Conservation (phyloP, 2,329 filamentous ascomycete species). For the Fusarium piperis region DNA sequence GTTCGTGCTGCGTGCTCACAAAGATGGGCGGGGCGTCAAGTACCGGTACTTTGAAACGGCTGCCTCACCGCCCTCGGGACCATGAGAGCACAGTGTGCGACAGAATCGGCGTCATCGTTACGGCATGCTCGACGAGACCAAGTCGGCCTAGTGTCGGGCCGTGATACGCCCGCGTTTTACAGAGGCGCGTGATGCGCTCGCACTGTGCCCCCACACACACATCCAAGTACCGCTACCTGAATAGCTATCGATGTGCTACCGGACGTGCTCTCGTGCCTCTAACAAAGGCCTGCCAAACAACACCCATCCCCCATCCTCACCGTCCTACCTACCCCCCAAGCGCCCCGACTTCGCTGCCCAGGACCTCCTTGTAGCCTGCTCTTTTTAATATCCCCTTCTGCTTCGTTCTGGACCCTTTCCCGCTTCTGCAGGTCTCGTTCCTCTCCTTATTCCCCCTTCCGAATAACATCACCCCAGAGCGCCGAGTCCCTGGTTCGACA, state of each 20-base stretch:
- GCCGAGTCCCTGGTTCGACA: slow-evolving; percentile 7
- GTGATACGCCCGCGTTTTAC: not conserved
- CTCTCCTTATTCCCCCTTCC: not conserved
- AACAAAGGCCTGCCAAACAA: slow-evolving; percentile 34
- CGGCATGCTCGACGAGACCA: not conserved
- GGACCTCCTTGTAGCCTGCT: slow-evolving; percentile 21
- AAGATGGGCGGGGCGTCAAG: slow-evolving; percentile 25
- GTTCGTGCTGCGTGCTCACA: slow-evolving; percentile 31
- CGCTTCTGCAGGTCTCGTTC: slow-evolving; percentile 1
- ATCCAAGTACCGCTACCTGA: slow-evolving; percentile 30
- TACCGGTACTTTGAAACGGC: slow-evolving; percentile 23
- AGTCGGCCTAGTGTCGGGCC: not conserved
- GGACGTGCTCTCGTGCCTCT: slow-evolving; percentile 39
- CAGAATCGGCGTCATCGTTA: slow-evolving; percentile 32
- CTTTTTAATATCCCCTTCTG: slow-evolving; percentile 17
- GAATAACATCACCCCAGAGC: slow-evolving; percentile 21
- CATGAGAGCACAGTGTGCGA: slow-evolving; percentile 33
- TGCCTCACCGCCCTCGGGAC: slow-evolving; percentile 24
- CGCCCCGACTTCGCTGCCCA: slow-evolving; percentile 39
- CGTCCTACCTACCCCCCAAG: slow-evolving; percentile 11
- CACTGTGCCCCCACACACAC: slow-evolving; percentile 31
- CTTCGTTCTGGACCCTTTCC: slow-evolving; percentile 3
- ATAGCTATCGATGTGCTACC: slow-evolving; percentile 30
- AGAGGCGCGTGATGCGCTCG: slow-evolving; percentile 16
- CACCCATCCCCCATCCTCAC: slow-evolving; percentile 27